Evolutionary conservation across 2,329 filamentous ascomycete species (phyloP).

Genomic region (Metarhizium sp.): DNA sequence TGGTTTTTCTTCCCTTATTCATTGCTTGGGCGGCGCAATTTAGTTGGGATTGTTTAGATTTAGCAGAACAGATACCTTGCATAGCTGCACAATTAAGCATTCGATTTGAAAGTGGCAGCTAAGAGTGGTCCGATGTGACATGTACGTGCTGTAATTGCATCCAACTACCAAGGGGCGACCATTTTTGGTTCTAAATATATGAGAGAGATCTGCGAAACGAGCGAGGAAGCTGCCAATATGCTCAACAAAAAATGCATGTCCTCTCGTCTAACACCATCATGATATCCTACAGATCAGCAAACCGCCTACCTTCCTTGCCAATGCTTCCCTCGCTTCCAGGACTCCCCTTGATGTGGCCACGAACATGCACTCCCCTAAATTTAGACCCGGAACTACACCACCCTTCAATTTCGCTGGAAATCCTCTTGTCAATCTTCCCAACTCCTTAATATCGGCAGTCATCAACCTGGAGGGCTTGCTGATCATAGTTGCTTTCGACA

Average conservation of each 20-base stretch:
- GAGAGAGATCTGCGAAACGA: neutral
- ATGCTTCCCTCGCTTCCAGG: conserved; percentile 72
- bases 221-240: neutral
- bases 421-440: conserved; percentile 61
- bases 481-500: conserved; percentile 56
- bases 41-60: neutral
- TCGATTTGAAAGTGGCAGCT: neutral
- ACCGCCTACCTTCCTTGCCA: conserved; percentile 74
- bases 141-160: neutral
- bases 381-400: conserved; percentile 65
- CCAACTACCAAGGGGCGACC: neutral
- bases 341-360: conserved; percentile 69
- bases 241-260: neutral
- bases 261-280: conserved; percentile 15
- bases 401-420: conserved; percentile 46
- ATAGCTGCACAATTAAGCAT: conserved; percentile 7
- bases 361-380: conserved; percentile 75
- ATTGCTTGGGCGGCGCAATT: neutral
- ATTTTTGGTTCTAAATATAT: neutral
- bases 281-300: conserved; percentile 64
- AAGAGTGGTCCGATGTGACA: neutral
- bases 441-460: conserved; percentile 50
- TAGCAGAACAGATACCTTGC: conserved; percentile 10
- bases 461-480: conserved; percentile 68
- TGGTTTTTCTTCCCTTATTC: neutral